A percentile compares a stretch with the other conserved stretches of the same genome.
Conservation (phyloP, 1,139 yeast genomes). For the Lodderomyces jiufengensis region DNA sequence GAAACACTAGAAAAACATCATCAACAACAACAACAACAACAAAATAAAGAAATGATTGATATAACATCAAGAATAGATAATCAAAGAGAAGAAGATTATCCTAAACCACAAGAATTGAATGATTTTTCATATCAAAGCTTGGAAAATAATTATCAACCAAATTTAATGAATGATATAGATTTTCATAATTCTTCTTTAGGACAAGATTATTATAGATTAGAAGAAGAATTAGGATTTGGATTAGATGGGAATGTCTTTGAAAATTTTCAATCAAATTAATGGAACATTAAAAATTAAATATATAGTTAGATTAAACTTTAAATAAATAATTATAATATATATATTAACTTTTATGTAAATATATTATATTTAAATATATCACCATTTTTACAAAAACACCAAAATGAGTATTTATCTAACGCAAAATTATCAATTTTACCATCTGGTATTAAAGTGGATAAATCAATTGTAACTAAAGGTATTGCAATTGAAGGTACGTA, state of each 20-base stretch:
- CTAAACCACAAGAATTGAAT: constrained; percentile 47
- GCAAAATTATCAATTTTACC: constrained; percentile 47
- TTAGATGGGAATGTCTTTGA: constrained; percentile 33
- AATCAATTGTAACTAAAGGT: constrained; percentile 34
- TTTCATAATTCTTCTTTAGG: constrained; percentile 13
- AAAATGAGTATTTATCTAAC: constrained; percentile 36
- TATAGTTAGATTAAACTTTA: no score
- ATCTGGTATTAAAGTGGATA: constrained; percentile 29
- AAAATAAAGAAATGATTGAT: not conserved
- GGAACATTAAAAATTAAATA: no score
- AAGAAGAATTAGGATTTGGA: constrained; percentile 48
- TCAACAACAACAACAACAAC: constrained; percentile 14
- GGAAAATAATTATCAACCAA: constrained; percentile 5
- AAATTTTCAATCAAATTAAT: constrained; percentile 1
- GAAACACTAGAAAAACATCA: constrained; percentile 16
- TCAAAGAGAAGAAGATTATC: constrained; percentile 16
- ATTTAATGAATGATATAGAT: constrained; percentile 4
- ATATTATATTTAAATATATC: constrained; percentile 41
- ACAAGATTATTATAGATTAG: constrained; percentile 36
- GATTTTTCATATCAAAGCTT: constrained; percentile 33
- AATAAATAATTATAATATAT: no score
- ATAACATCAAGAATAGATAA: not conserved
- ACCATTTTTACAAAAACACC: constrained; percentile 54
- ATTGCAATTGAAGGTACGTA: constrained; percentile 40
- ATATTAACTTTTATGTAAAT: not conserved